Percentiles rank a stretch among this genome's conserved stretches.
Conservation (phyloP, 164 flowering plant genomes). For the Chimonanthus salicifolius region DNA sequence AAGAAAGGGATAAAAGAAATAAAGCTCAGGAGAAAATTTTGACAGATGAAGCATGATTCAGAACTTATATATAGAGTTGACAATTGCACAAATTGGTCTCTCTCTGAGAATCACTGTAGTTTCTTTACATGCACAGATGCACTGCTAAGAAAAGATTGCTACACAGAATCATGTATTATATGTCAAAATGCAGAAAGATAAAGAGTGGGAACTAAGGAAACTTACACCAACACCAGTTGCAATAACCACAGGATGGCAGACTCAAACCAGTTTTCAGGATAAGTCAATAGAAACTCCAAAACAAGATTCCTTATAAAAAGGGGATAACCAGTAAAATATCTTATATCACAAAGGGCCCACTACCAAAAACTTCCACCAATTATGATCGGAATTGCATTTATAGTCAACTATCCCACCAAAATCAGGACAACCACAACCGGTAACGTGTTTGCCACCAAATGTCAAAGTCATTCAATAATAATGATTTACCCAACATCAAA, state of each 20-base stretch:
- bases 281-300: not conserved
- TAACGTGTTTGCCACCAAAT: not conserved
- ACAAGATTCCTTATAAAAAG: not conserved
- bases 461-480: too few relatives aligned
- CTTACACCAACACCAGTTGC: not conserved
- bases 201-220: not conserved
- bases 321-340: not conserved
- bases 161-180: too few relatives aligned
- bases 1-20: not conserved
- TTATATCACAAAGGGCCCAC: not conserved
- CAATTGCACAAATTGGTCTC: not conserved
- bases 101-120: not conserved
- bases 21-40: too few relatives aligned
- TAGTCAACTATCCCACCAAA: not conserved
- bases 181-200: not conserved
- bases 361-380: not conserved
- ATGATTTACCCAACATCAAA: too few relatives aligned
- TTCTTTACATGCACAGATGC: too few relatives aligned
- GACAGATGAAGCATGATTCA: too few relatives aligned
- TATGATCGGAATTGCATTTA: too few relatives aligned
- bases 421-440: not conserved
- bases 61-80: too few relatives aligned
- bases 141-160: too few relatives aligned
- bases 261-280: not conserved
- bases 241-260: not conserved